A percentile compares a stretch with the other conserved stretches of the same genome.
phyloP scores from a whole-genome alignment of 768 basidiomycete species.

The Mycena kentingensis region DNA sequence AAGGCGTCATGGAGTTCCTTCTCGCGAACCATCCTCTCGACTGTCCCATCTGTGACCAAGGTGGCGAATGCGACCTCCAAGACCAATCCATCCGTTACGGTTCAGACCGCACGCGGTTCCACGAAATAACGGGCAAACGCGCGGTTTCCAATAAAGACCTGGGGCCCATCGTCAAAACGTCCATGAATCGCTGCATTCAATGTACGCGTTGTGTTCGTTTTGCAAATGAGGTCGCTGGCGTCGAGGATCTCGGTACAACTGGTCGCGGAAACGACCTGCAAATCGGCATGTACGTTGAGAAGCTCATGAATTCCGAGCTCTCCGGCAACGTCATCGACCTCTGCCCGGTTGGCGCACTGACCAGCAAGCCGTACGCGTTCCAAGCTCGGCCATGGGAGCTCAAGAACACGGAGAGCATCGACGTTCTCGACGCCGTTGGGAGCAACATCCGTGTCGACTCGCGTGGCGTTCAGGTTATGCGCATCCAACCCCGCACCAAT shows the following conservation, averaged over 20 bases:
- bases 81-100: constrained; percentile 99
- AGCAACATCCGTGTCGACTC: constrained; percentile 97
- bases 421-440: constrained; percentile 93
- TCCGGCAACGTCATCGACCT: constrained; percentile 97
- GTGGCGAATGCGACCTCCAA: constrained; percentile 97
- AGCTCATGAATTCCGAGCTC: constrained; percentile 95
- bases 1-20: constrained; percentile 99
- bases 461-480: constrained; percentile 94
- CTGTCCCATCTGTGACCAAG: constrained; percentile 98
- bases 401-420: constrained; percentile 95
- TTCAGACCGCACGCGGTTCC: constrained; percentile 95
- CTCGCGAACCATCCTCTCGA: constrained; percentile 97
- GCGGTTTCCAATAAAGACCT: constrained; percentile 98
- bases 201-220: constrained; percentile 99
- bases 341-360: constrained; percentile 97
- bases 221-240: constrained; percentile 98
- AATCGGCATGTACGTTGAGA: constrained; percentile 98
- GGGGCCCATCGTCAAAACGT: constrained; percentile 96
- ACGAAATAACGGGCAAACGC: constrained; percentile 97
- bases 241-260: constrained; percentile 95
- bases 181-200: constrained; percentile 99
- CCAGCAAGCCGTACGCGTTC: constrained; percentile 98
- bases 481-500: constrained; percentile 93
- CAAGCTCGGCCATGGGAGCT: constrained; percentile 98
- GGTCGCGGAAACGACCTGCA: constrained; percentile 98